phyloP scores from a whole-genome alignment of 2,329 filamentous ascomycete genomes.

The Fusarium mangiferae region DNA sequence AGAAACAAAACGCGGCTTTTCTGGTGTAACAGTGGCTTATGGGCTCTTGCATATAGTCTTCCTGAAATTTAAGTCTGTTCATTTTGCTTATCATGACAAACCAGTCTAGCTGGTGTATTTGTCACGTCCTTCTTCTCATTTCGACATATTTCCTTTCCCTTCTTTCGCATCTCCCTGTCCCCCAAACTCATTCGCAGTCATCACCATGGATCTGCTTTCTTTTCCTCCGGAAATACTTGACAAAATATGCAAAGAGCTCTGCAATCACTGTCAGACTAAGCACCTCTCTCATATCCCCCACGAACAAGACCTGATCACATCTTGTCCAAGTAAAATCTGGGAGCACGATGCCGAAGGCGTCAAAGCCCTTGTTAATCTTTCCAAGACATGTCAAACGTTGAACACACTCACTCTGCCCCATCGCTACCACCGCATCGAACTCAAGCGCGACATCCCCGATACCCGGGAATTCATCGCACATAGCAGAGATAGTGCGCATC shows the following conservation, averaged over 20 bases:
- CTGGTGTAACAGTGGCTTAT: neutral
- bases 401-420: neutral
- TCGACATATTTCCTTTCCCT: neutral
- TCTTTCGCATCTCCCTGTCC: neutral
- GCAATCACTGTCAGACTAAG: neutral
- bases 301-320: fast-evolving
- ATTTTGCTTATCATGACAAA: too few species aligned
- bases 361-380: neutral
- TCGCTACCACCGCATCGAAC: neutral
- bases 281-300: neutral
- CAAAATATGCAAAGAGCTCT: fast-evolving
- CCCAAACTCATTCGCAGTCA: neutral
- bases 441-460: too few species aligned
- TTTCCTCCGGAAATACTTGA: neutral
- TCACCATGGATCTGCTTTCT: neutral
- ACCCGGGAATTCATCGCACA: neutral
- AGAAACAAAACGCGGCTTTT: neutral
- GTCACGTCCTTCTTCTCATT: too few species aligned
- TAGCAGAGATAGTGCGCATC: too few species aligned
- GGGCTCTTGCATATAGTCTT: neutral
- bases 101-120: neutral
- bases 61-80: neutral
- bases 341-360: neutral
- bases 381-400: neutral
- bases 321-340: neutral